Evolutionary conservation across 2,329 filamentous ascomycete species (phyloP).

Genomic region (Fusarium albosuccineum): DNA sequence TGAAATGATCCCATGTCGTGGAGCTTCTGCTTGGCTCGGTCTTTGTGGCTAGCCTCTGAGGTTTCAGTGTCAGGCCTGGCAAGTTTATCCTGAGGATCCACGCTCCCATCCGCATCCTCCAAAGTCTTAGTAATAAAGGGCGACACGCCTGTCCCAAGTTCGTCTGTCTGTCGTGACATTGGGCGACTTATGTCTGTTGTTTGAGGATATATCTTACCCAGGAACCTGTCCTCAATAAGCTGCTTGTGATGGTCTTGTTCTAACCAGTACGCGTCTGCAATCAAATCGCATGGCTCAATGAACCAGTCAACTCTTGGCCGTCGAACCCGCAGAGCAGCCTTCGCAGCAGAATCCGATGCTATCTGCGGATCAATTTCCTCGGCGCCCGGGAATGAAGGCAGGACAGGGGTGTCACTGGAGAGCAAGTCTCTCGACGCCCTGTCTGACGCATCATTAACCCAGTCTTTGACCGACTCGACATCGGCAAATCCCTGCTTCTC

Average conservation of each 20-base stretch:
- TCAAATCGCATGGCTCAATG: conserved; percentile 83
- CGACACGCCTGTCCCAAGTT: conserved; percentile 38
- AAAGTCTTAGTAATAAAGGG: conserved; percentile 45
- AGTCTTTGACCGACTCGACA: conserved; percentile 76
- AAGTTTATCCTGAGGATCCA: conserved; percentile 42
- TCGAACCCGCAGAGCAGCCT: conserved; percentile 69
- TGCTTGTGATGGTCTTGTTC: conserved; percentile 85
- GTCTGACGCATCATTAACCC: conserved; percentile 77
- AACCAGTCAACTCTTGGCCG: conserved; percentile 88
- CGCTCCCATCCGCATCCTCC: conserved; percentile 39
- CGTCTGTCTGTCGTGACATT: conserved; percentile 50
- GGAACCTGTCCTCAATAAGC: conserved; percentile 83
- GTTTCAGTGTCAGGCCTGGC: conserved; percentile 55
- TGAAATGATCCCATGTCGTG: conserved; percentile 68
- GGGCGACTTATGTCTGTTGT: conserved; percentile 47
- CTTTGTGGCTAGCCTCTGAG: conserved; percentile 66
- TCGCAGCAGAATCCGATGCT: conserved; percentile 60
- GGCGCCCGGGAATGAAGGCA: conserved; percentile 63
- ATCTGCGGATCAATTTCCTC: conserved; percentile 58
- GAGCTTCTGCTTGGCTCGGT: conserved; percentile 71
- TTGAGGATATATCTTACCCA: conserved; percentile 76
- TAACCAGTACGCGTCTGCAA: conserved; percentile 92
- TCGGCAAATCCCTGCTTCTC: conserved; percentile 83
- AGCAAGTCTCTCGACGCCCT: conserved; percentile 46
- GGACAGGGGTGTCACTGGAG: conserved; percentile 41